Evolutionary conservation across 805 yeast genomes (phyloP), one percentile per base, ranked within the genome.

Genomic region (Candida khao-thaluensis): DNA sequence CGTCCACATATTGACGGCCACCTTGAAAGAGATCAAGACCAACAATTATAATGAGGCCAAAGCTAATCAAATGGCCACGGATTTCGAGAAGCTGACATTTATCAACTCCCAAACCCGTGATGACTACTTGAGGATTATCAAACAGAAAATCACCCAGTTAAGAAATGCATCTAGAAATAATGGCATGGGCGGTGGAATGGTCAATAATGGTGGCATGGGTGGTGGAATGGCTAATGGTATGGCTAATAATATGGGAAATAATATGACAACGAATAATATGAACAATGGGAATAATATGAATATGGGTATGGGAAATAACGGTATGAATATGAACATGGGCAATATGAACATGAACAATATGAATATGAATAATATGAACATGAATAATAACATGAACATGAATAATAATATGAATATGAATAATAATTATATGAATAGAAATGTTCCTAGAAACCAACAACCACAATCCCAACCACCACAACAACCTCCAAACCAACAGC

Each of bases 71-170:
- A 58, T 79, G 49, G 88, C 89, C 3, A 82, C 79, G 50, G 86
- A 82, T 52, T 82, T 81, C 49, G 93, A 84, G 54, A 76, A 79
- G 42, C 77, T 71, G 49, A 75, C 87, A 17, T 83, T 72, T 54
- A 69, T 72, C 40, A 78, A 78, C 41, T 70, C 86, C 9, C 69
- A 71, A 7, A 66, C 76, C 15, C 77, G 78, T 48, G 76, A 74
- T 38, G 81, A 79, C 44, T 84, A 84, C 52, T 69, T 54, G 55
- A 64, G 53, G 49, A 59, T 66, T 44, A 68, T 57, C 54, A 67
- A 58, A 49, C 64, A 59, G 45, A 66, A 70, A 54, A 53, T 68
- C 42, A 50, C 60, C 26, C 67, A 62, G 48, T 54, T 65, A 39
- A 53, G 57, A 38, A 42, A 40, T 30, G 53, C 55, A 11, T 35